Evolutionary conservation across 2,329 filamentous ascomycete species (phyloP), one percentile per base, ranked within the genome.

Genomic region (Coniella vitis): DNA sequence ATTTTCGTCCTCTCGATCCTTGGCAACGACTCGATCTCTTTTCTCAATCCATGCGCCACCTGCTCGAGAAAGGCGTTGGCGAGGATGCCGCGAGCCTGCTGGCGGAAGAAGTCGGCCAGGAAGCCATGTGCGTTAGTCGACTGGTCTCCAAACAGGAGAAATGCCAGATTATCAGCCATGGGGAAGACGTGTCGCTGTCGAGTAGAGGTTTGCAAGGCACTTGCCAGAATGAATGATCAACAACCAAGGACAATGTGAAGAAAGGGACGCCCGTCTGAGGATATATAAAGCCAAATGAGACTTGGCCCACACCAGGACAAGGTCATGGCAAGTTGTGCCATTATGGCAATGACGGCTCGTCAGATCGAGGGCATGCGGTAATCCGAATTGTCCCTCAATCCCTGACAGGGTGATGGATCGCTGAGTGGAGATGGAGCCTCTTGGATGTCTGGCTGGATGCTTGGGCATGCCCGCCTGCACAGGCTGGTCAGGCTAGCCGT

Each of bases 71-170:
- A 86, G 40, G 76, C 78, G 57, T 72, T 74, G 42, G 84, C 73
- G 21, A 84, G 70, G 41, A 74, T 60, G 56, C 74, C 72, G 31
- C 69, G 69, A 53, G 69, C 65, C 35, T 66, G 66, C 53, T 66
- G 63, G 46, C 70, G 69, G 59, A 66, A 73, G 57, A 76, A 74
- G 50, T 74, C 69, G 44, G 79, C 76, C 53, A 87, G 67, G 55
- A 84, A 79, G 56, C 69, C 70, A 61, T 84, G 78, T 58, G 82
- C 82, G 63, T 84, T 80, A 58, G 81, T 73, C 52, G 83, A 86
- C 67, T 87, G 83, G 61, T 87, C 83, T 68, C 83, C 83, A 62
- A 86, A 85, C 54, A 86, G 76, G 63, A 84, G 75, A 62, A 74
- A 77, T 45, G 70, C 69, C 64, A 75, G 67, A 61, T 71, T 65